Conservation (phyloP, 768 basidiomycete species). For the Hydnomerulius pinastri region DNA sequence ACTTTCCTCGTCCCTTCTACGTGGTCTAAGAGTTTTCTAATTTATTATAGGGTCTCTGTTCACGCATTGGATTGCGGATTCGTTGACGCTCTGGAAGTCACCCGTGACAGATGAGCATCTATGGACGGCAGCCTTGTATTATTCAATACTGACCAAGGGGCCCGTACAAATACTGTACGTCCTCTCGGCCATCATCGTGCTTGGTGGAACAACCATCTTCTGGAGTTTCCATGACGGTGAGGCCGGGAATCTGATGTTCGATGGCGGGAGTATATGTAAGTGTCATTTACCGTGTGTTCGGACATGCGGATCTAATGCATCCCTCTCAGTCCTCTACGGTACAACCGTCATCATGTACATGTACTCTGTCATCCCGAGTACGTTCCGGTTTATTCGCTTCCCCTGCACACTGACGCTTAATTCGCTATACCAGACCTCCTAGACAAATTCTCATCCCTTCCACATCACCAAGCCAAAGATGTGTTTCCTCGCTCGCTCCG, state of each 20-base stretch:
- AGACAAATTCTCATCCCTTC: conserved; percentile 59
- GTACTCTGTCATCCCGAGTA: conserved; percentile 80
- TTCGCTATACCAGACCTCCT: conserved; percentile 47
- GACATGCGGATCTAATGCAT: conserved; percentile 1
- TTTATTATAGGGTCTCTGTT: conserved; percentile 65
- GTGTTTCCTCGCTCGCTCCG: conserved; percentile 67
- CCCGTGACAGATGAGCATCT: conserved; percentile 83
- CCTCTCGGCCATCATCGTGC: conserved; percentile 52
- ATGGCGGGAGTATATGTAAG: conserved; percentile 86
- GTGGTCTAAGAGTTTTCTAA: background rate
- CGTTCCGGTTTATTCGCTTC: conserved; percentile 29
- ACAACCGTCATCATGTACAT: conserved; percentile 72
- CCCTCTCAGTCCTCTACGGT: conserved; percentile 66
- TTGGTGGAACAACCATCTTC: conserved; percentile 68
- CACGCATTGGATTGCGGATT: conserved; percentile 94
- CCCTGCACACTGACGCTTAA: background rate
- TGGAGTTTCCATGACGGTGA: conserved; percentile 78
- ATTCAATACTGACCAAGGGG: conserved; percentile 72
- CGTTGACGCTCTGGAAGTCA: conserved; percentile 85
- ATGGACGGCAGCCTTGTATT: conserved; percentile 82
- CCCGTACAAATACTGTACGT: conserved; percentile 58
- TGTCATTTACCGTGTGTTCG: conserved; percentile 6
- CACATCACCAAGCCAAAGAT: conserved; percentile 50
- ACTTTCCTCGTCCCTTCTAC: background rate
- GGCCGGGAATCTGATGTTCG: conserved; percentile 89